phyloP scores from a whole-genome alignment of 192 early-diverging fungal genomes.

The Cetraspora pellucida region DNA sequence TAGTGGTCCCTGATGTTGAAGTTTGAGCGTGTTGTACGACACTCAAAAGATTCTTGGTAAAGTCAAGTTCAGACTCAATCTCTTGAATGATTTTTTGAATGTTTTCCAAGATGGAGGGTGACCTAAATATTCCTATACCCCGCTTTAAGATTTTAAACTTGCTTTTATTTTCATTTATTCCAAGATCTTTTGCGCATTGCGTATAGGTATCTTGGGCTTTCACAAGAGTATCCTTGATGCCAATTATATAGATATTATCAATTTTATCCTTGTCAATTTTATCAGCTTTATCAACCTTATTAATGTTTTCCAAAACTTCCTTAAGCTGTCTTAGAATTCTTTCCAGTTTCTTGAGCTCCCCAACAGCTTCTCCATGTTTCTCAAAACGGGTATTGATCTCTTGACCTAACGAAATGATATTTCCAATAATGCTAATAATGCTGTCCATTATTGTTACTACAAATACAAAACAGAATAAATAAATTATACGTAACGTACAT shows the following conservation, averaged over 20 bases:
- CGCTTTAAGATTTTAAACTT: background rate
- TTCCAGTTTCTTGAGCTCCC: conserved; percentile 7
- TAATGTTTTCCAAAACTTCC: background rate
- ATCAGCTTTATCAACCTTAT: no score
- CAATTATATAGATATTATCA: background rate
- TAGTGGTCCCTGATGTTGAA: background rate
- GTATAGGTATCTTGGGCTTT: background rate
- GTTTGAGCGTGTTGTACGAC: background rate
- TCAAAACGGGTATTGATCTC: conserved; percentile 9
- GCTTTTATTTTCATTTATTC: background rate
- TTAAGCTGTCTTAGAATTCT: conserved; percentile 15
- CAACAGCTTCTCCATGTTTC: conserved; percentile 14
- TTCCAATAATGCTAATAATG: conserved; percentile 16
- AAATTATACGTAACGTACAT: no score
- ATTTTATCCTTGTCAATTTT: background rate
- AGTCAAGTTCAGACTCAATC: background rate
- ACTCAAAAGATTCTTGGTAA: background rate
- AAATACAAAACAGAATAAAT: background rate
- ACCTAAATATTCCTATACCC: conserved; percentile 9
- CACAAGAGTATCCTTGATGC: conserved; percentile 17
- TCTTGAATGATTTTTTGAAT: background rate
- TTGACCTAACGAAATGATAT: background rate
- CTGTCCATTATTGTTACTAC: conserved; percentile 5
- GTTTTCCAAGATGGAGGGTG: background rate
- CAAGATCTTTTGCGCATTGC: conserved; percentile 2